phyloP scores from a whole-genome alignment of 2,329 filamentous ascomycete species.

The Paecilomyces sp. region DNA sequence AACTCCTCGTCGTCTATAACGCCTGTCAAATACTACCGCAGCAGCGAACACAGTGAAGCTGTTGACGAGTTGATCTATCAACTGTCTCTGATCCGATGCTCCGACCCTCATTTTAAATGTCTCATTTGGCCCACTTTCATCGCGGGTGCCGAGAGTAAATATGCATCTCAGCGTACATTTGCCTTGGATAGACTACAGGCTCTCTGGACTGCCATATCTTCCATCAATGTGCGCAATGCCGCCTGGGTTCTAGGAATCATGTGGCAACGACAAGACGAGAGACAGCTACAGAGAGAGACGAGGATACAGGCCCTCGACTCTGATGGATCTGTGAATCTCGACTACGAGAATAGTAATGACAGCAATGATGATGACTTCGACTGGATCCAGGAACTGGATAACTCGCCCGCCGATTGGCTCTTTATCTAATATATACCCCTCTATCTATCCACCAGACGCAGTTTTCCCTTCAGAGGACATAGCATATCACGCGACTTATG shows the following conservation, averaged over 20 bases:
- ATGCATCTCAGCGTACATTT: conserved; percentile 22
- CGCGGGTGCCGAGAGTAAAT: conserved; percentile 32
- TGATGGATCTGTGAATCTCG: not conserved
- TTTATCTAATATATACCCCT: conserved; percentile 25
- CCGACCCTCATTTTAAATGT: conserved; percentile 36
- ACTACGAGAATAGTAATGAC: conserved; percentile 9
- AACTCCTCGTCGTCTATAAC: not conserved
- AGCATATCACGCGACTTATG: not conserved
- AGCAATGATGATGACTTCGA: conserved; percentile 27
- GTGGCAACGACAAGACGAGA: conserved; percentile 33
- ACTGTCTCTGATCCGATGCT: conserved; percentile 25
- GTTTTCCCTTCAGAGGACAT: not conserved
- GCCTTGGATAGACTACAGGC: conserved; percentile 25
- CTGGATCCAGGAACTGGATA: conserved; percentile 34
- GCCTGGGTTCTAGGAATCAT: conserved; percentile 33
- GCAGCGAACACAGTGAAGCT: conserved; percentile 20
- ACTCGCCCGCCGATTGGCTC: conserved; percentile 33
- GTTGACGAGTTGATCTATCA: conserved; percentile 27
- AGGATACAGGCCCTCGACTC: not conserved
- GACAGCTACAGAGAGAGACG: conserved; percentile 10
- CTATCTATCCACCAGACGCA: not conserved
- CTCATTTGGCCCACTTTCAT: conserved; percentile 39
- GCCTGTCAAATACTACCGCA: conserved; percentile 13
- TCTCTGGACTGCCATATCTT: conserved; percentile 28
- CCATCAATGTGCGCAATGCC: conserved; percentile 33